These are phyloP conservation scores for Blastomyces emzantsi DNA, from an alignment of 2,329 filamentous ascomycete species.

Conservation along the genomic window DNA sequence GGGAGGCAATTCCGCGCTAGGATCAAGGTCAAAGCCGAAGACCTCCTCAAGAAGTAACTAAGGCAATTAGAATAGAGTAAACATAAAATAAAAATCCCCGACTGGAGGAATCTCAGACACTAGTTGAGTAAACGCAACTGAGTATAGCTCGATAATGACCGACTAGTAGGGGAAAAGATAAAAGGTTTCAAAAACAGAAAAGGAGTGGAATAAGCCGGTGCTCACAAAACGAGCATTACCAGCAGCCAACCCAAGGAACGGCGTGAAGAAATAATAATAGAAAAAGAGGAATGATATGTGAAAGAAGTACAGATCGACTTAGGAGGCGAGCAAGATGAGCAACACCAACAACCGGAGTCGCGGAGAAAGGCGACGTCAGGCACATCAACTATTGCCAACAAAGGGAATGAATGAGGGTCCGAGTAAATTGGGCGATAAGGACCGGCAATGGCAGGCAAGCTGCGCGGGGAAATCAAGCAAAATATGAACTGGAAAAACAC, in stretches of 20 bases:
- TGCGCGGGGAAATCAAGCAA: background rate
- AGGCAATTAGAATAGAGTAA: background rate
- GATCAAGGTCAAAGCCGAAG: background rate
- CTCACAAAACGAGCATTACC: background rate
- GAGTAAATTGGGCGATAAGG: background rate
- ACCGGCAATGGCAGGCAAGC: background rate
- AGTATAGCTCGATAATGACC: background rate
- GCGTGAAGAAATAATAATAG: background rate
- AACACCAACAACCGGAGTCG: background rate
- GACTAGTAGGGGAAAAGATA: background rate
- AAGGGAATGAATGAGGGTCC: slow-evolving; percentile 1
- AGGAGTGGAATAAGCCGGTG: background rate
- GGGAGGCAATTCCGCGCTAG: background rate
- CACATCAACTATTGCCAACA: background rate
- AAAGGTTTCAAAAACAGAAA: background rate
- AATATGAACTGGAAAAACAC: background rate
- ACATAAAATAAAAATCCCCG: background rate
- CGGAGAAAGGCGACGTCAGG: background rate
- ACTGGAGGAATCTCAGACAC: background rate
- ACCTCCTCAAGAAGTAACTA: background rate
- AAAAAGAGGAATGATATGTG: background rate
- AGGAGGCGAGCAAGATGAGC: background rate
- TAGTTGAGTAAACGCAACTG: background rate
- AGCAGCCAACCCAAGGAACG: background rate
- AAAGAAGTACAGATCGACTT: background rate